phyloP scores from a whole-genome alignment of 2,329 filamentous ascomycete species.

The Helminthosporium solani region DNA sequence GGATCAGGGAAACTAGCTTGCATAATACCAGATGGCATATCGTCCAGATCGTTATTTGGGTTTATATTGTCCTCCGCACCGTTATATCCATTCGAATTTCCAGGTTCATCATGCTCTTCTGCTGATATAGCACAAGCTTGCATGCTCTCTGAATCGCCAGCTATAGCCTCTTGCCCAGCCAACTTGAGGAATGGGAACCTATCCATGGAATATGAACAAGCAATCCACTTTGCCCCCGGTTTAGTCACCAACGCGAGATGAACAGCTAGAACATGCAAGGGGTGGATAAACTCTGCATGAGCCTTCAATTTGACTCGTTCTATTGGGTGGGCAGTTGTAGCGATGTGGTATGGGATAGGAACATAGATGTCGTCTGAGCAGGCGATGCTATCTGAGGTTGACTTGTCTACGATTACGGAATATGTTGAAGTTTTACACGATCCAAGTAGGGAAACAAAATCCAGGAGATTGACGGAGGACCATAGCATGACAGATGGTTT shows the following conservation, averaged over 20 bases:
- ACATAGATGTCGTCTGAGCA: conserved; percentile 37
- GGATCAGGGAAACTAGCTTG: conserved; percentile 42
- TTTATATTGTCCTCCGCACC: background rate
- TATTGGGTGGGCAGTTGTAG: conserved; percentile 7
- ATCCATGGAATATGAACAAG: conserved; percentile 43
- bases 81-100: background rate
- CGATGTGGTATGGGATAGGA: conserved; percentile 32
- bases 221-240: conserved; percentile 42
- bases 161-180: background rate
- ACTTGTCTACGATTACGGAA: conserved; percentile 42
- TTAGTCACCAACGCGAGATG: conserved; percentile 43
- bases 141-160: background rate
- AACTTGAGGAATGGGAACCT: conserved; percentile 42
- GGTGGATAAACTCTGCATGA: conserved; percentile 31
- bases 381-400: conserved; percentile 41
- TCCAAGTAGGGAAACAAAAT: conserved; percentile 30
- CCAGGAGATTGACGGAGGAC: conserved; percentile 39
- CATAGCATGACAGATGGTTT: conserved; percentile 31
- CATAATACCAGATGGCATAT: conserved; percentile 27
- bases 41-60: conserved; percentile 18
- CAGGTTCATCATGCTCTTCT: background rate
- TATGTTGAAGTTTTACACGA: conserved; percentile 26
- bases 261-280: conserved; percentile 42
- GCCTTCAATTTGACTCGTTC: conserved; percentile 3
- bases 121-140: background rate